A percentile compares a stretch with the other conserved stretches of the same genome.
These are phyloP conservation scores for Xylaria palmicola DNA, from an alignment of 495 filamentous ascomycete genomes.

Conservation along the genomic window DNA sequence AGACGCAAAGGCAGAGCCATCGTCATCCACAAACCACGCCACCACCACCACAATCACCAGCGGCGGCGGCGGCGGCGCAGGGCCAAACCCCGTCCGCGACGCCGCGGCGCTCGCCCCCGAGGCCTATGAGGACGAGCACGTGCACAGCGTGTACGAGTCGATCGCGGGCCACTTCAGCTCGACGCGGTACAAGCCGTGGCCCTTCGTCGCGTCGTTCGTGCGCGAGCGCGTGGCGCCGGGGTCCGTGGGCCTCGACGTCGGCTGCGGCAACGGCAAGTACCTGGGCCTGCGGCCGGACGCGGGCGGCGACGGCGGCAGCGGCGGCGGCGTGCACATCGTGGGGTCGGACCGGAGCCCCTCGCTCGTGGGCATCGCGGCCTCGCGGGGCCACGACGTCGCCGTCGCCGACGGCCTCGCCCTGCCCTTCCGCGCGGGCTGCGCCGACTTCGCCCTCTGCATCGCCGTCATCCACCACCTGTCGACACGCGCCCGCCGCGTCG, in stretches of 20 bases:
- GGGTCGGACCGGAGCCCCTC: slow-evolving; percentile 84
- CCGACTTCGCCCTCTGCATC: slow-evolving; percentile 94
- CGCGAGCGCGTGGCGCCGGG: slow-evolving; percentile 58
- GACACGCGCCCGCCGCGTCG: slow-evolving; percentile 69
- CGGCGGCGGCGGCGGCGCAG: neutral
- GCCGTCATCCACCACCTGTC: slow-evolving; percentile 95
- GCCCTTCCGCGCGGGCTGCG: slow-evolving; percentile 64
- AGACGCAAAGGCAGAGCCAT: slow-evolving; percentile 6
- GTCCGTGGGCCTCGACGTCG: slow-evolving; percentile 84
- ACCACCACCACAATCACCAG: neutral
- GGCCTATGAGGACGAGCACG: slow-evolving; percentile 78
- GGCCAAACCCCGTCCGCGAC: neutral
- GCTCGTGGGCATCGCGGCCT: slow-evolving; percentile 77
- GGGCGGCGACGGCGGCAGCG: no score
- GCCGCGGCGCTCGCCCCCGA: slow-evolving; percentile 30
- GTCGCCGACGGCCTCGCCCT: slow-evolving; percentile 69
- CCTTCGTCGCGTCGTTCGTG: slow-evolving; percentile 82
- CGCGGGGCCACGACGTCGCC: slow-evolving; percentile 54
- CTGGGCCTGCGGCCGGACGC: slow-evolving; percentile 69
- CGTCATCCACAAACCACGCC: neutral
- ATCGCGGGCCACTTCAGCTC: slow-evolving; percentile 94
- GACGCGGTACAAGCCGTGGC: slow-evolving; percentile 97
- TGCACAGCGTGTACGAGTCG: slow-evolving; percentile 90
- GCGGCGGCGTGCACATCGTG: slow-evolving; percentile 75
- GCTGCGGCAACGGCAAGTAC: slow-evolving; percentile 97